Conservation (phyloP, 768 basidiomycete genomes). For the Tephrocybe sp. region DNA sequence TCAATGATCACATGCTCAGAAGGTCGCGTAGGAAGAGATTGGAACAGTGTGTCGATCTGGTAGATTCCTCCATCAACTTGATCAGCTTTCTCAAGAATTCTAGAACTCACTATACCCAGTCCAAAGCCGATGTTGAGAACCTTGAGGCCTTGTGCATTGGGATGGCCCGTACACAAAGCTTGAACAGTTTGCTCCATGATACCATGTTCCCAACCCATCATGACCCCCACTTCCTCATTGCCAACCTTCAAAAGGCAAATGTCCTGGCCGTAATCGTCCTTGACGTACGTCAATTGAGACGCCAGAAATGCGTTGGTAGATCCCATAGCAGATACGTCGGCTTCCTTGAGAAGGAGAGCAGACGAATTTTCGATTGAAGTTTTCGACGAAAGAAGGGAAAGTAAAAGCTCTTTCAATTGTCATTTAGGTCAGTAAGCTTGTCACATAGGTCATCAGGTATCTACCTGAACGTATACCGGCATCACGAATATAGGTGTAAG, state of each 20-base stretch:
- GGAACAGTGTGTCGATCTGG: slow-evolving; percentile 85
- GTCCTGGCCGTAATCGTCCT: slow-evolving; percentile 76
- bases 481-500: slow-evolving; percentile 82
- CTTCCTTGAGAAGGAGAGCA: slow-evolving; percentile 42
- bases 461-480: slow-evolving; percentile 89
- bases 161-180: slow-evolving; percentile 55
- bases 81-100: background rate
- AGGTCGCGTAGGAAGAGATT: slow-evolving; percentile 59
- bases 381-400: slow-evolving; percentile 58
- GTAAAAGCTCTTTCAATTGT: slow-evolving; percentile 59
- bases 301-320: slow-evolving; percentile 71
- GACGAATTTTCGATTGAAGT: slow-evolving; percentile 32
- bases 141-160: slow-evolving; percentile 49
- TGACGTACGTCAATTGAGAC: slow-evolving; percentile 65
- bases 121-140: slow-evolving; percentile 94
- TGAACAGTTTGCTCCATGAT: slow-evolving; percentile 87
- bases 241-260: slow-evolving; percentile 69
- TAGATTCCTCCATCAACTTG: slow-evolving; percentile 2
- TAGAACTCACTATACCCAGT: slow-evolving; percentile 74
- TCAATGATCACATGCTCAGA: slow-evolving; percentile 87
- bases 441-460: slow-evolving; percentile 18
- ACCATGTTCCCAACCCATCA: slow-evolving; percentile 97
- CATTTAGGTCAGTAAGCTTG: background rate
- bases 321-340: slow-evolving; percentile 56
- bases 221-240: slow-evolving; percentile 88